Evolutionary conservation across 108 stramenopile species (phyloP), one percentile per base, ranked within the genome.

Genomic region (Cyclotella atomus): DNA sequence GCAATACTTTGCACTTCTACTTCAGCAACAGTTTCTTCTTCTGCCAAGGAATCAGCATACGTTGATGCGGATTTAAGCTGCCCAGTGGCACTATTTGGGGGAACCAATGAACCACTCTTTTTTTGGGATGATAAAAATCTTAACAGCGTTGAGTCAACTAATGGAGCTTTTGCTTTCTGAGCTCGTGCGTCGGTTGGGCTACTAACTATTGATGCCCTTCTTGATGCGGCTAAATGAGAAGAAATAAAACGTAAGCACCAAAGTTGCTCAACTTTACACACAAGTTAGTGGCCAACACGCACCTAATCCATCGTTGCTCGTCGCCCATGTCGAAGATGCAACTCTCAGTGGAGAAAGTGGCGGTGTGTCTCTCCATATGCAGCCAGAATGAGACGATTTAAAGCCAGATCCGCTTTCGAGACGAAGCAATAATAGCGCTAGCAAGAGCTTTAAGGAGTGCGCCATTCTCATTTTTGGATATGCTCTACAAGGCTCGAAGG

Each of bases 81-180:
- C 28, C 29, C n/a, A n/a, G n/a, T 35, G 16, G 0, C n/a, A 30
- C 20, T 15, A 27, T 59, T 59, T 14, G 30, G n/a, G 0, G 10
- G 59, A 3, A 41, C 29, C 17, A 15, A 46, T 64, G 35, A n/a
- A n/a, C n/a, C 46, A 24, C 15, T 68, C 24, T 61, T 47, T 49
- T 88, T 84, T 59, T 89, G 88, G 27, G 73, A 46, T 25, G 86
- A 83, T 29, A 92, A 65, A 71, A 90, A 92, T 50, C 89, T 77
- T 33, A 92, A 47, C 33, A 92, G 49, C 17, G 85, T 34, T 2
- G 91, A 92, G 75, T 92, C 91, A 15, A 92, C 89, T 2, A 89
- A 59, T 0, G 91, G 91, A 25, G 91, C 86, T 60, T 70, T 77
- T 25, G 55, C 21, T 55, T 70, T 70, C 34, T 62, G 76, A 12